phyloP scores from a whole-genome alignment of 176 grass and related monocot species.

The Bonia amplexicaulis region DNA sequence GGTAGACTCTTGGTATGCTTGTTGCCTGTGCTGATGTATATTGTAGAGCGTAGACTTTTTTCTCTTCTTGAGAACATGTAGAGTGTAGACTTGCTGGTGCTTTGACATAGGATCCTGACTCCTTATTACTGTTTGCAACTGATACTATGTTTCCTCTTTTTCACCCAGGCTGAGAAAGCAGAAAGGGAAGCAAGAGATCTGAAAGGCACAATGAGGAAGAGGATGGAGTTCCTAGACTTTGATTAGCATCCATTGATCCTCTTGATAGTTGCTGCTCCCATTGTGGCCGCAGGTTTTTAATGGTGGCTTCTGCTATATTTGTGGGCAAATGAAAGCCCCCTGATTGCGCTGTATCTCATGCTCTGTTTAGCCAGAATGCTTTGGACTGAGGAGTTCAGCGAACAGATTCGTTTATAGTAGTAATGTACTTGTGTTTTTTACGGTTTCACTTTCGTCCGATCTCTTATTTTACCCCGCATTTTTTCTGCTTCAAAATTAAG shows the following conservation, averaged over 20 bases:
- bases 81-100: neutral
- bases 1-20: neutral
- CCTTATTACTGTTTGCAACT: neutral
- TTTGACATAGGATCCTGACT: neutral
- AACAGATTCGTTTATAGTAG: neutral
- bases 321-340: conserved; percentile 23
- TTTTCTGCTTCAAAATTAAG: neutral
- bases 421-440: neutral
- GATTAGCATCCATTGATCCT: conserved; percentile 37
- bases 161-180: conserved; percentile 77
- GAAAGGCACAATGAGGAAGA: conserved; percentile 93
- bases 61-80: no score
- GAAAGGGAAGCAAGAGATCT: conserved; percentile 85
- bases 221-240: conserved; percentile 97
- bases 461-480: neutral
- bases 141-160: neutral
- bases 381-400: neutral
- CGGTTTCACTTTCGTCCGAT: neutral
- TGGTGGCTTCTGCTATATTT: conserved; percentile 44
- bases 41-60: neutral
- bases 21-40: neutral
- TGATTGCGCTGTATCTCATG: conserved; percentile 6
- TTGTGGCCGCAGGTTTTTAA: conserved; percentile 41
- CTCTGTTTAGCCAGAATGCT: conserved; percentile 13
- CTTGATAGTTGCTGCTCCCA: conserved; percentile 11